Evolutionary conservation across 768 basidiomycete genomes (phyloP).

Genomic region (Tricholoma terreum): DNA sequence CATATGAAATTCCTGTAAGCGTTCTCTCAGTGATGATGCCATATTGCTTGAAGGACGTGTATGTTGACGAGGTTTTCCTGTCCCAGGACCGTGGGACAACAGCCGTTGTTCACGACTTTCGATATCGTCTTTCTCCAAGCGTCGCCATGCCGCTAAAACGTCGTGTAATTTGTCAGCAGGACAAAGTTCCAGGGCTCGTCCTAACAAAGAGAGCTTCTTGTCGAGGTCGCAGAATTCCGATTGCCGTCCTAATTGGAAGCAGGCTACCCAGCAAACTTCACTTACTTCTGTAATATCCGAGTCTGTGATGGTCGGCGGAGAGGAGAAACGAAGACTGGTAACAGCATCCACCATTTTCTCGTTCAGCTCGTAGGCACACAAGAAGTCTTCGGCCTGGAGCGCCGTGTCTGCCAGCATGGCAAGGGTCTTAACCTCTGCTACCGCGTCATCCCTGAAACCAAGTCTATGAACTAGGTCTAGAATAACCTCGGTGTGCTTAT

Average conservation of each 20-base stretch:
- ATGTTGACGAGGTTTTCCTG: slow-evolving; percentile 15
- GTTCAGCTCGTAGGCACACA: slow-evolving; percentile 66
- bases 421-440: slow-evolving; percentile 78
- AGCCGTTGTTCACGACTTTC: slow-evolving; percentile 45
- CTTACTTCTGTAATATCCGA: slow-evolving; percentile 53
- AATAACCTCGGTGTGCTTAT: slow-evolving; percentile 89
- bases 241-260: slow-evolving; percentile 84
- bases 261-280: slow-evolving; percentile 88
- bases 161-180: slow-evolving; percentile 77
- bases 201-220: slow-evolving; percentile 69
- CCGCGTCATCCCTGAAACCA: slow-evolving; percentile 67
- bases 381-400: slow-evolving; percentile 77
- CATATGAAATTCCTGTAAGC: slow-evolving; percentile 66
- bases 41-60: slow-evolving; percentile 29
- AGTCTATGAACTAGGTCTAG: slow-evolving; percentile 89
- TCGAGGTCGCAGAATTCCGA: slow-evolving; percentile 67
- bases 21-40: slow-evolving; percentile 53
- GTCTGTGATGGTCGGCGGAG: slow-evolving; percentile 30
- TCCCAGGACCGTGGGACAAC: slow-evolving; percentile 24
- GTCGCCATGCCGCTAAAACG: slow-evolving; percentile 75
- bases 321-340: slow-evolving; percentile 40
- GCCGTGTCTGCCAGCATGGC: slow-evolving; percentile 93
- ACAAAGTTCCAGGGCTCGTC: slow-evolving; percentile 82
- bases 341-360: slow-evolving; percentile 69
- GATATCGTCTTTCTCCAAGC: slow-evolving; percentile 65